These are phyloP conservation scores for Cutaneotrichosporon cutaneum DNA, from an alignment of 1,284 basidiomycete genomes.

Conservation along the genomic window DNA sequence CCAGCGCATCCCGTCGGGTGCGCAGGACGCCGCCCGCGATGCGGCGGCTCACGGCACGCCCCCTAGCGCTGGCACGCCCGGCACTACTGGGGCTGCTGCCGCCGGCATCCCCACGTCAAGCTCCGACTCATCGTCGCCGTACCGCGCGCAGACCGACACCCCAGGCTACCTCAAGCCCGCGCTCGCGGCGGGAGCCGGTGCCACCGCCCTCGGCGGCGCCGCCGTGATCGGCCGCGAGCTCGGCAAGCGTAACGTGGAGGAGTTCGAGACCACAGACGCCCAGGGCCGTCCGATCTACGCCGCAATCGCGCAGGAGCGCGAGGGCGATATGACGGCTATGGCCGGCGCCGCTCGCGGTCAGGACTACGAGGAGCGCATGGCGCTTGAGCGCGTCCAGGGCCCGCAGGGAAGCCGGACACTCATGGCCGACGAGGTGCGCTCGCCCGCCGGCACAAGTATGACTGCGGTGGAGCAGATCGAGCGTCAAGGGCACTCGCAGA, in stretches of 20 bases:
- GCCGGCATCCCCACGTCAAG: too few relatives aligned
- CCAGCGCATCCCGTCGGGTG: too few relatives aligned
- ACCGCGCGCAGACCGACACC: neutral
- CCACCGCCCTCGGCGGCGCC: neutral
- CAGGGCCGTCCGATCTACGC: neutral
- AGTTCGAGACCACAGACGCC: neutral
- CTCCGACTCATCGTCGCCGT: neutral
- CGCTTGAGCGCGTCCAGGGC: neutral
- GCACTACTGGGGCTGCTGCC: too few relatives aligned
- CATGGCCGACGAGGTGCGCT: neutral
- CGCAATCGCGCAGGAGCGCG: neutral
- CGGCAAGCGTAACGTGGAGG: neutral
- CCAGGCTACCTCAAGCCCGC: neutral
- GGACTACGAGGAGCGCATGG: neutral
- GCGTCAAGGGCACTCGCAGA: neutral
- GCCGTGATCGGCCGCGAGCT: conserved; percentile 7
- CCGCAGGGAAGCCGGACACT: neutral
- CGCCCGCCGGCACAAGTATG: neutral
- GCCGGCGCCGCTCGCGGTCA: neutral
- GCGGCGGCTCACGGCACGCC: too few relatives aligned
- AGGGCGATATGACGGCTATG: neutral
- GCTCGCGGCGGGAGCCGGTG: neutral
- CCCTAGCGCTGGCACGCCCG: too few relatives aligned
- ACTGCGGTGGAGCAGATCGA: neutral
- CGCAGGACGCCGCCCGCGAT: too few relatives aligned